Conservation (phyloP, 106 monocot species). For the Acorus gramineus region DNA sequence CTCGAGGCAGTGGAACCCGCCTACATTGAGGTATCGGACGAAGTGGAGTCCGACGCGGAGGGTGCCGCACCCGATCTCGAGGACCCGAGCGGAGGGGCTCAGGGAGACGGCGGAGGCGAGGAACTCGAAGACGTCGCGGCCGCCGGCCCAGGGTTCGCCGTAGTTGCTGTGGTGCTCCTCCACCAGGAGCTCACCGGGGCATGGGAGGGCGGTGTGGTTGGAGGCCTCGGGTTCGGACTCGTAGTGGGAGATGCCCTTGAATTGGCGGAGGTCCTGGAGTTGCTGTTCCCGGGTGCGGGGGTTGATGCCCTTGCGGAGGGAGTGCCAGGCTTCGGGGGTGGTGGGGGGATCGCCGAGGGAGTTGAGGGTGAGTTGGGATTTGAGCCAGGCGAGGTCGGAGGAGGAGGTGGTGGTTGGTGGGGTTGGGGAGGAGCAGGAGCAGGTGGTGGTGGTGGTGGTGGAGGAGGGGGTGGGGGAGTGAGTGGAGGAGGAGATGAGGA, state of each 20-base stretch:
- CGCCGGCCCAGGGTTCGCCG: conserved; percentile 98
- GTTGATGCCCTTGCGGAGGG: conserved; percentile 73
- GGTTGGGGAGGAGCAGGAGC: not conserved
- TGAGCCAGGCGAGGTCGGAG: conserved; percentile 51
- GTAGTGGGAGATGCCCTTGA: conserved; percentile 88
- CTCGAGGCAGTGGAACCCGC: conserved; percentile 67
- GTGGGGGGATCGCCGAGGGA: conserved; percentile 29
- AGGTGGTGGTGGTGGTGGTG: conserved; percentile 2
- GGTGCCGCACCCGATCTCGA: conserved; percentile 92
- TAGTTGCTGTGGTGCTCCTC: conserved; percentile 99
- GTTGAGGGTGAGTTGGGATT: conserved; percentile 37
- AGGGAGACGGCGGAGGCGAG: conserved; percentile 51
- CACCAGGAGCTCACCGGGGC: conserved; percentile 74
- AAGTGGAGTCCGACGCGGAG: conserved; percentile 92
- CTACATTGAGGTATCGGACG: conserved; percentile 61
- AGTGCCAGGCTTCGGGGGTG: conserved; percentile 39
- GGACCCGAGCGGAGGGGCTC: conserved; percentile 51
- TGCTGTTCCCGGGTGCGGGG: conserved; percentile 61
- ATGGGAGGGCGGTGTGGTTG: conserved; percentile 61
- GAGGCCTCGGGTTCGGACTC: conserved; percentile 13
- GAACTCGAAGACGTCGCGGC: conserved; percentile 91
- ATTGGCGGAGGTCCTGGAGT: conserved; percentile 39
- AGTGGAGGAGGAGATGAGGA: conserved; percentile 1
- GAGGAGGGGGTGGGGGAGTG: not conserved
- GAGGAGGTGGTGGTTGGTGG: conserved; percentile 20